Evolutionary conservation across 805 yeast genomes (phyloP).

Genomic region (Metschnikowia lochheadii): DNA sequence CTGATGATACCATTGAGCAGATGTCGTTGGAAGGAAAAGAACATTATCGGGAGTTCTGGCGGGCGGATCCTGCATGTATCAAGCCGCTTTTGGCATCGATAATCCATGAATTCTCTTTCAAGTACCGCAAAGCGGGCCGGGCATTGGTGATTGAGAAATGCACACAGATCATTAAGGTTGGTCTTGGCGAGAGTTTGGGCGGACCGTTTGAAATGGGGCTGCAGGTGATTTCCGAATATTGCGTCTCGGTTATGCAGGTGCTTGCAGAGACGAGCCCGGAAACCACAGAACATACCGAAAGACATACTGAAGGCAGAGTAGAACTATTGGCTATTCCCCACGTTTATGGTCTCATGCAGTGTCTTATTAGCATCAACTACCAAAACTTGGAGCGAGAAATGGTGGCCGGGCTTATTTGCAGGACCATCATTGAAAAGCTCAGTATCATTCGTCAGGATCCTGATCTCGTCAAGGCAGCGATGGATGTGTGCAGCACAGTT

Average conservation of each 20-base stretch:
- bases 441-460: constrained; percentile 47
- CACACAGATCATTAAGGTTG: constrained; percentile 58
- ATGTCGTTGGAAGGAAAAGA: constrained; percentile 29
- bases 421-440: constrained; percentile 35
- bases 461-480: constrained; percentile 50
- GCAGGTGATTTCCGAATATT: constrained; percentile 8
- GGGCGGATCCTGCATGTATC: constrained; percentile 42
- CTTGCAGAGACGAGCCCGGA: not conserved
- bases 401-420: constrained; percentile 34
- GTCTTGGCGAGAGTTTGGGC: constrained; percentile 56
- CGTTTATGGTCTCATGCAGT: constrained; percentile 43
- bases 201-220: constrained; percentile 61
- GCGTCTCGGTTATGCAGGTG: constrained; percentile 11
- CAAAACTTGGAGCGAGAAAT: constrained; percentile 25
- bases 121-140: constrained; percentile 37
- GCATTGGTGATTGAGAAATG: constrained; percentile 57
- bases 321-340: constrained; percentile 35
- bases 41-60: constrained; percentile 40
- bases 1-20: constrained; percentile 47
- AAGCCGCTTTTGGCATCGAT: constrained; percentile 40
- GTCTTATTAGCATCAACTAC: constrained; percentile 38
- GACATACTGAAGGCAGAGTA: constrained; percentile 4
- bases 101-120: constrained; percentile 41
- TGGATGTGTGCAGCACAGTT: constrained; percentile 49
- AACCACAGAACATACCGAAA: too few relatives aligned